These are phyloP conservation scores for Ceratocystis alfenasii DNA, from an alignment of 2,329 filamentous ascomycete genomes.

Conservation along the genomic window DNA sequence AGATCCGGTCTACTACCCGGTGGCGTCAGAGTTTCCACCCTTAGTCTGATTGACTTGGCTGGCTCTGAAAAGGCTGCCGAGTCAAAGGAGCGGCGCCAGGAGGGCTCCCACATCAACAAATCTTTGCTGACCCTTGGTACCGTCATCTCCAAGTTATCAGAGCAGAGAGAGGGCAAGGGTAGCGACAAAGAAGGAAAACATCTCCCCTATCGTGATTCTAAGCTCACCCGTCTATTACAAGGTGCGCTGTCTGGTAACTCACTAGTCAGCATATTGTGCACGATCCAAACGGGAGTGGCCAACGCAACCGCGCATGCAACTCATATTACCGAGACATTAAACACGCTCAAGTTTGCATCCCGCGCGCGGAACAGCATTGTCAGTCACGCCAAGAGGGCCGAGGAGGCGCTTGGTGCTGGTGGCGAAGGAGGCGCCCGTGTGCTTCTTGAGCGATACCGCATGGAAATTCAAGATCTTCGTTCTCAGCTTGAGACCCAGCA, in stretches of 20 bases:
- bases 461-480: slow-evolving; percentile 78
- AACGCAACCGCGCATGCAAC: slow-evolving; percentile 58
- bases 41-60: slow-evolving; percentile 91
- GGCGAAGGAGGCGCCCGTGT: slow-evolving; percentile 80
- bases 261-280: slow-evolving; percentile 93
- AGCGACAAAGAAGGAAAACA: slow-evolving; percentile 80
- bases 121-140: slow-evolving; percentile 88
- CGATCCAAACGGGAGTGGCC: slow-evolving; percentile 77
- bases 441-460: slow-evolving; percentile 79
- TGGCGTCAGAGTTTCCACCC: slow-evolving; percentile 85
- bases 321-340: slow-evolving; percentile 79
- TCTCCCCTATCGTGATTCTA: slow-evolving; percentile 92
- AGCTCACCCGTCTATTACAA: slow-evolving; percentile 84
- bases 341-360: slow-evolving; percentile 92
- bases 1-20: slow-evolving; percentile 63
- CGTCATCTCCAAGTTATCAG: slow-evolving; percentile 86
- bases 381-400: slow-evolving; percentile 88
- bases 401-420: slow-evolving; percentile 69
- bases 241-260: slow-evolving; percentile 87
- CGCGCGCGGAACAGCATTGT: slow-evolving; percentile 96
- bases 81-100: slow-evolving; percentile 81
- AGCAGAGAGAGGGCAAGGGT: slow-evolving; percentile 60
- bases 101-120: slow-evolving; percentile 98
- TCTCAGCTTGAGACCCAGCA: slow-evolving; percentile 73
- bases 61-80: slow-evolving; percentile 94